Percentiles rank a stretch among this genome's conserved stretches.
These are phyloP conservation scores for Bolboschoenoplectus hybrid DNA, from an alignment of 202 grass and related monocot genomes.

Conservation along the genomic window DNA sequence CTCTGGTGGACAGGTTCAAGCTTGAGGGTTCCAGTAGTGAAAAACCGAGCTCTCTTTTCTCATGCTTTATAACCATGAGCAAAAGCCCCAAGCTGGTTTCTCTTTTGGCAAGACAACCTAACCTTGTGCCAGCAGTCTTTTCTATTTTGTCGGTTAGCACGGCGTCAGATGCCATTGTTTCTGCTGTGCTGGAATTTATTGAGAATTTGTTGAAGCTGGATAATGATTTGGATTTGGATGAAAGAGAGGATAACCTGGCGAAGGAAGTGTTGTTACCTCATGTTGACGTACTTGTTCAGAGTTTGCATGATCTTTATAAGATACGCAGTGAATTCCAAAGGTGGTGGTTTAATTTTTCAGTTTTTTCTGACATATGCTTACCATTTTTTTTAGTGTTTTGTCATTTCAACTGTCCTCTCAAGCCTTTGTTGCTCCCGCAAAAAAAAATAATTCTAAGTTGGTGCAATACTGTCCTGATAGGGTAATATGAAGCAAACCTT, in stretches of 20 bases:
- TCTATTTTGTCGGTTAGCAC: constrained; percentile 87
- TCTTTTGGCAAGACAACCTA: constrained; percentile 60
- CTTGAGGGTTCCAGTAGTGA: constrained; percentile 84
- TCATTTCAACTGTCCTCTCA: background rate
- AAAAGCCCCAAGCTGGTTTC: constrained; percentile 67
- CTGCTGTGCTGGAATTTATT: constrained; percentile 71
- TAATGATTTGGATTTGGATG: constrained; percentile 69
- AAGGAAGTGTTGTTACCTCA: constrained; percentile 72
- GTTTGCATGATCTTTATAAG: constrained; percentile 80
- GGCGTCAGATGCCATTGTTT: constrained; percentile 73
- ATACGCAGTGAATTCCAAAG: constrained; percentile 71
- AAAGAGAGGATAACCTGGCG: constrained; percentile 53
- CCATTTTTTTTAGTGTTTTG: background rate
- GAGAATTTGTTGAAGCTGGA: constrained; percentile 92
- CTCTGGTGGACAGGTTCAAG: constrained; percentile 77
- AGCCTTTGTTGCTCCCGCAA: constrained; percentile 5
- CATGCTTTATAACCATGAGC: constrained; percentile 90
- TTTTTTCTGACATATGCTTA: background rate
- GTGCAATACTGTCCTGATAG: background rate
- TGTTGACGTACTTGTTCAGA: constrained; percentile 78
- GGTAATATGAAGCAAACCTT: background rate
- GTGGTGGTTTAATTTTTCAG: constrained; percentile 41
- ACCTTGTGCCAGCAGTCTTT: constrained; percentile 78
- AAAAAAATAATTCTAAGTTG: background rate
- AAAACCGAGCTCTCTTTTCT: constrained; percentile 87